Conservation (phyloP, 257 asterid genomes). For the Fraxinus anomala region DNA sequence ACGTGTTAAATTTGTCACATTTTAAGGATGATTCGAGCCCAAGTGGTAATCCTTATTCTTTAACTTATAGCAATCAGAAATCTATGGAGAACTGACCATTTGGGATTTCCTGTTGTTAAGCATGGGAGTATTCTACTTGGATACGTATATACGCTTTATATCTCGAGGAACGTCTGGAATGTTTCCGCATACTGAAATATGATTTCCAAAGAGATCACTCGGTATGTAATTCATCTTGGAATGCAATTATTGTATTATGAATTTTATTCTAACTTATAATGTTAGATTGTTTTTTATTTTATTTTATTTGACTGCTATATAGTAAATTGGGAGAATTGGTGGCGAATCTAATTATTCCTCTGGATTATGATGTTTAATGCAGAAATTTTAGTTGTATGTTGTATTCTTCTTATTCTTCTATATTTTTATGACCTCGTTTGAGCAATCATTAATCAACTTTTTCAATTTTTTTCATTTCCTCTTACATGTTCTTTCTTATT, state of each 20-base stretch:
- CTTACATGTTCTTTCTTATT: neutral
- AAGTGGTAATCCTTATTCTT: constrained; percentile 43
- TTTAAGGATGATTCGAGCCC: constrained; percentile 78
- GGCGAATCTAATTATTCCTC: neutral
- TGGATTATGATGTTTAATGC: neutral
- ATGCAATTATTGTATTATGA: neutral
- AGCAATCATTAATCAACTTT: neutral
- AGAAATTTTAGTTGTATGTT: neutral
- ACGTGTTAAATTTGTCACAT: constrained; percentile 58
- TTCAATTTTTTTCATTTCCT: neutral
- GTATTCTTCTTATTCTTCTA: neutral
- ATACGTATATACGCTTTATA: constrained; percentile 66
- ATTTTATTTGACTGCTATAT: neutral
- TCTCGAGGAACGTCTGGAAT: constrained; percentile 76
- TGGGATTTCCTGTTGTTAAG: constrained; percentile 41
- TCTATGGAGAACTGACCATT: constrained; percentile 29
- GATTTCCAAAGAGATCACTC: constrained; percentile 65
- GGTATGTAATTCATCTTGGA: constrained; percentile 41
- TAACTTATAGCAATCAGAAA: constrained; percentile 11
- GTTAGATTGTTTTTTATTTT: neutral
- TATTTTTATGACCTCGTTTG: neutral
- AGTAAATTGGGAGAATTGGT: neutral
- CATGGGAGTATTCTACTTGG: constrained; percentile 79
- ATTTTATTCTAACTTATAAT: neutral
- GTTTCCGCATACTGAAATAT: constrained; percentile 59